Evolutionary conservation across 1,284 basidiomycete species (phyloP), one percentile per base, ranked within the genome.

Genomic region (Leccinum griseonigrum): DNA sequence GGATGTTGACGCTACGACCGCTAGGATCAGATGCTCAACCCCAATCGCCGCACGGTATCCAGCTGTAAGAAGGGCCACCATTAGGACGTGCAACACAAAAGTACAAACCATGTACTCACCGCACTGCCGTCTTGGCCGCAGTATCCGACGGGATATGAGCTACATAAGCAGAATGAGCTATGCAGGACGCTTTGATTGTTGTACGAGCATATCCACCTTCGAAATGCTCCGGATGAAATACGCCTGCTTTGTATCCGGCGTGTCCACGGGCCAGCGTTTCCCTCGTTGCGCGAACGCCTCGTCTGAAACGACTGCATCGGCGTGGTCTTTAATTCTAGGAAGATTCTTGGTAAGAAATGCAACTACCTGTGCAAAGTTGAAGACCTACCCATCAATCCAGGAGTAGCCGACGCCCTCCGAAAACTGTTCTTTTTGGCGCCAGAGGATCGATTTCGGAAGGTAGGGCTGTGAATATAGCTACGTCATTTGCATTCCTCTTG

Each of bases 371-470:
- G 9, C 60, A 22, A 36, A 8, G n/a, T 38, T 28, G 18, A 46
- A 50, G 5, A 52, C 28, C 6, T 72, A 91, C 86, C 96, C 95
- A 72, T 99, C 97, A 73, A 99, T 99, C 97, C 97, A 99, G 53
- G 94, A 97, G 80, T 99, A 99, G 31, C 97, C 97, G 61, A 99
- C 97, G 63, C 97, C 97, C 74, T 99, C 97, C 11, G 94, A 97
- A 81, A 99, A 99, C 73, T 98, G 96, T 78, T 99, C 97, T 77
- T 99, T 99, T 77, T 99, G 97, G 64, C 97, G 86, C 97, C 97
- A 99, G 43, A 99, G 84, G 69, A 99, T 98, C 38, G 91, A 92
- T 64, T 86, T 85, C 26, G 97, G 97, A 60, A 99, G 86, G 79
- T 98, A 99, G 4, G 95, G 89, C 88, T 97, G 52, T 64, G 48